Conservation (phyloP, 148 eudicot genomes). For the Rhododendron williamsianum region DNA sequence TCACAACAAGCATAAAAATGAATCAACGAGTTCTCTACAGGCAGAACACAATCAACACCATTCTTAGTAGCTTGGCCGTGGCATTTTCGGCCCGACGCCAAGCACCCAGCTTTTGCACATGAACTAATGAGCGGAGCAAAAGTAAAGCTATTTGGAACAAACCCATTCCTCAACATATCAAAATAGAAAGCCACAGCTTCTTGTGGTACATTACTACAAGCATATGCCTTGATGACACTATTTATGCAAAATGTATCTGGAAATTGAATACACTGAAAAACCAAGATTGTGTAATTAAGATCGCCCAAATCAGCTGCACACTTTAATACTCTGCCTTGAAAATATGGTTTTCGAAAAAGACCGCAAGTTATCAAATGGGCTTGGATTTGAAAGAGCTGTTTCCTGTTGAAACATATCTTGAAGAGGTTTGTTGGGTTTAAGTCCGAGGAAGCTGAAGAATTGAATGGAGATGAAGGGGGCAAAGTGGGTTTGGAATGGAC, state of each 20-base stretch:
- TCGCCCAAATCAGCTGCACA: slow-evolving; percentile 37
- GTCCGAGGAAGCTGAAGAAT: background rate
- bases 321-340: slow-evolving; percentile 49
- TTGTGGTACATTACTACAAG: slow-evolving; percentile 31
- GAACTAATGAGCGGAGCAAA: slow-evolving; percentile 59
- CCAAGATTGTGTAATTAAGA: slow-evolving; percentile 33
- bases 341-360: slow-evolving; percentile 42
- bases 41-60: slow-evolving; percentile 57
- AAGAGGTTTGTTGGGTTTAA: slow-evolving; percentile 18
- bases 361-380: slow-evolving; percentile 50
- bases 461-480: background rate
- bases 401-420: slow-evolving; percentile 23
- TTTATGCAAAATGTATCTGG: slow-evolving; percentile 60
- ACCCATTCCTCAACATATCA: slow-evolving; percentile 45
- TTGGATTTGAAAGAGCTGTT: slow-evolving; percentile 49
- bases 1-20: slow-evolving; percentile 69
- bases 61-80: slow-evolving; percentile 64
- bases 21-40: slow-evolving; percentile 60
- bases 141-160: slow-evolving; percentile 57
- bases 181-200: slow-evolving; percentile 46
- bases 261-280: slow-evolving; percentile 32
- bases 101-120: slow-evolving; percentile 46
- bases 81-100: slow-evolving; percentile 32
- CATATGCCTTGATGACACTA: slow-evolving; percentile 54
- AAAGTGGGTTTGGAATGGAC: slow-evolving; percentile 5